Evolutionary conservation across 768 basidiomycete species (phyloP), one percentile per base, ranked within the genome.

Genomic region (Kwoniella dejecticola): DNA sequence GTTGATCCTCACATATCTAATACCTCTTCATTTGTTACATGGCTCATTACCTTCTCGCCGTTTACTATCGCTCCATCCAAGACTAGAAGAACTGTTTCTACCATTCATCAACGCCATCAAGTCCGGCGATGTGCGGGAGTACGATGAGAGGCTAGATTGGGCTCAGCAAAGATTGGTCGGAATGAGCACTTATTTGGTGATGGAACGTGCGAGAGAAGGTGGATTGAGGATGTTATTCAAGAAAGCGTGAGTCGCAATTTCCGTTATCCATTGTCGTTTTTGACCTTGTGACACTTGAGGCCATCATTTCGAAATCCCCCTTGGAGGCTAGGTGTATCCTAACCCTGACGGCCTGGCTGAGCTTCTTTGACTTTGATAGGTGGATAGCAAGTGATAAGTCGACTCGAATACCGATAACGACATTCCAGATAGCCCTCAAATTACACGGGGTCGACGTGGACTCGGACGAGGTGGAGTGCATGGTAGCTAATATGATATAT

Each of bases 401-500:
- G 6, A 87, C 89, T 0, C 84, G 93, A 15, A 88, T 98, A 49
- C 88, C 90, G 0, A 84, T 96, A 50, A 82, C 85, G 2, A 84
- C 89, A 80, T 93, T 97, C 79, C 88, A 88, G 72, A 81, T 82
- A n/a, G 88, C 89, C 4, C 81, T 95, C 49, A 81, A 81, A 52
- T 79, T 91, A 58, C 87, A 89, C 3, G 89, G 88, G 2, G 83
- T 85, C 61, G 84, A 72, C 12, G 85, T 89, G 23, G 82, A 86
- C 7, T 74, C 82, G 62, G 92, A 89, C 67, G 93, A 95, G 77
- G 90, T 90, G 1, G 93, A 97, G 78, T 96, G 93, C 77, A 84
- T 93, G 52, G 86, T 96, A 7, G 92, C 93, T 27, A 94, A 94
- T 75, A 89, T 95, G 90, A 89, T 98, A 44, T 92, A 88, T 81